Percentiles rank a stretch among this genome's conserved stretches.
Evolutionary conservation across 495 filamentous ascomycete genomes (phyloP).

Genomic region (Pseudevernia furfuracea): DNA sequence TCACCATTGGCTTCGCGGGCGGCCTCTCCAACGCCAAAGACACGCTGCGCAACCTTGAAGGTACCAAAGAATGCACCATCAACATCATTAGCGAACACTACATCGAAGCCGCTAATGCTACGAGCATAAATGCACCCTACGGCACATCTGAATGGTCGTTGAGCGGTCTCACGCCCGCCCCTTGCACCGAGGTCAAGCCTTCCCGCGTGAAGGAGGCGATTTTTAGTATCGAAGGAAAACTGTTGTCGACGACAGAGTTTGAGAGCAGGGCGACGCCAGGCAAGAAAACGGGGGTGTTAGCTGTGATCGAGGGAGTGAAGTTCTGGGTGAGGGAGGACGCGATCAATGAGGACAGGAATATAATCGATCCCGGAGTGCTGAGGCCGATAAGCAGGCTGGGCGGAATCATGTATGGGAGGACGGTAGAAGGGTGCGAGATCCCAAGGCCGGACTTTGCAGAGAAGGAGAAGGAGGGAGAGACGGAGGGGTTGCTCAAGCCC

Average conservation of each 20-base stretch:
- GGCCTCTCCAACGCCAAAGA: slow-evolving; percentile 61
- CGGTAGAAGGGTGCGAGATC: slow-evolving; percentile 67
- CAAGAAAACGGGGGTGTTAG: slow-evolving; percentile 64
- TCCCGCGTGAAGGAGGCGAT: slow-evolving; percentile 76
- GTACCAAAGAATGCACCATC: slow-evolving; percentile 68
- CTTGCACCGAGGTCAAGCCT: slow-evolving; percentile 54
- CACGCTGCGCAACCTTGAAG: slow-evolving; percentile 61
- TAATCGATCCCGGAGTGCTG: slow-evolving; percentile 63
- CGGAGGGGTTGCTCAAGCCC: slow-evolving; percentile 36
- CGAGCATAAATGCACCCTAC: slow-evolving; percentile 68
- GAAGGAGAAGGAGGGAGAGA: slow-evolving; percentile 37
- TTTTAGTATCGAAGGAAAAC: slow-evolving; percentile 70
- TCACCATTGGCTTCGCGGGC: slow-evolving; percentile 66
- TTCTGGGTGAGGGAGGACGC: slow-evolving; percentile 92
- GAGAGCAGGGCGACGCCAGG: slow-evolving; percentile 60
- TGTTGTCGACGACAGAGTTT: slow-evolving; percentile 68
- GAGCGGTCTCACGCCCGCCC: slow-evolving; percentile 65
- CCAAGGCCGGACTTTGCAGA: slow-evolving; percentile 60
- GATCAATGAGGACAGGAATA: slow-evolving; percentile 63
- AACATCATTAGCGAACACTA: slow-evolving; percentile 83
- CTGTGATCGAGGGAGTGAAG: slow-evolving; percentile 72
- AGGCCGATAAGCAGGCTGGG: slow-evolving; percentile 73
- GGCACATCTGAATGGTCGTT: slow-evolving; percentile 76
- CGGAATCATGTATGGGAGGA: slow-evolving; percentile 73
- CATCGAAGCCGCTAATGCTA: slow-evolving; percentile 79